phyloP scores from a whole-genome alignment of 1,284 basidiomycete species.

The Chalciporus piperatoides region DNA sequence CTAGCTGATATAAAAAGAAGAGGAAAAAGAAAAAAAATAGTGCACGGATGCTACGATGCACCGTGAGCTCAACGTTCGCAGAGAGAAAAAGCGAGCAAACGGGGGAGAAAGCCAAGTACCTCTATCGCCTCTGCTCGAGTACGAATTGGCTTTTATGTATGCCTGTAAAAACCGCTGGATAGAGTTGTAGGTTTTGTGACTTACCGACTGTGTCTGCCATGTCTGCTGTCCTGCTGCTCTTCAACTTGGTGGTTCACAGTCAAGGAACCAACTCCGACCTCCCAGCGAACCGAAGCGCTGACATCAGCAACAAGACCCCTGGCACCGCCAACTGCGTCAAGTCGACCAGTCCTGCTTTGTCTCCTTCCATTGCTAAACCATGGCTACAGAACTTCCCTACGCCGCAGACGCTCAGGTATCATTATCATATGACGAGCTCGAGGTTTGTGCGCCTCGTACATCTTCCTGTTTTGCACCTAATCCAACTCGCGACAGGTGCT shows the following conservation, averaged over 20 bases:
- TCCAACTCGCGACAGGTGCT: constrained; percentile 57
- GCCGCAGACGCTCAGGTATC: constrained; percentile 93
- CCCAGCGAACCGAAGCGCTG: constrained; percentile 15
- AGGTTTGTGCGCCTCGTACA: constrained; percentile 45
- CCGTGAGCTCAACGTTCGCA: constrained; percentile 52
- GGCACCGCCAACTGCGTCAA: constrained; percentile 10
- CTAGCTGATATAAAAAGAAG: constrained; percentile 55
- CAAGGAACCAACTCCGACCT: constrained; percentile 24
- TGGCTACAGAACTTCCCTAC: constrained; percentile 89
- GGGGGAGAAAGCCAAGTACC: constrained; percentile 31
- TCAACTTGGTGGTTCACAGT: constrained; percentile 25
- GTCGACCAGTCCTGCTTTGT: constrained; percentile 11
- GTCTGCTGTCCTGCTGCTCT: constrained; percentile 23
- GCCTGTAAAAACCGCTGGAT: constrained; percentile 28
- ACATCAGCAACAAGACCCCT: constrained; percentile 29
- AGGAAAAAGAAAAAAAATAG: constrained; percentile 47
- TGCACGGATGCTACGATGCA: constrained; percentile 53
- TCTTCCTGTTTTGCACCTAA: constrained; percentile 1
- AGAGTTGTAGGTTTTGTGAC: constrained; percentile 13
- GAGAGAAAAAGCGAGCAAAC: constrained; percentile 24
- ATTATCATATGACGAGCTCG: constrained; percentile 84
- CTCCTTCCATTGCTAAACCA: constrained; percentile 26
- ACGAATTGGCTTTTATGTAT: constrained; percentile 29
- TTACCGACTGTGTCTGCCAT: constrained; percentile 44
- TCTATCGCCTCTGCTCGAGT: constrained; percentile 33